Percentiles rank a stretch among this genome's conserved stretches.
Conservation (phyloP, 352 stramenopile genomes). For the Globisporangium yorkense region DNA sequence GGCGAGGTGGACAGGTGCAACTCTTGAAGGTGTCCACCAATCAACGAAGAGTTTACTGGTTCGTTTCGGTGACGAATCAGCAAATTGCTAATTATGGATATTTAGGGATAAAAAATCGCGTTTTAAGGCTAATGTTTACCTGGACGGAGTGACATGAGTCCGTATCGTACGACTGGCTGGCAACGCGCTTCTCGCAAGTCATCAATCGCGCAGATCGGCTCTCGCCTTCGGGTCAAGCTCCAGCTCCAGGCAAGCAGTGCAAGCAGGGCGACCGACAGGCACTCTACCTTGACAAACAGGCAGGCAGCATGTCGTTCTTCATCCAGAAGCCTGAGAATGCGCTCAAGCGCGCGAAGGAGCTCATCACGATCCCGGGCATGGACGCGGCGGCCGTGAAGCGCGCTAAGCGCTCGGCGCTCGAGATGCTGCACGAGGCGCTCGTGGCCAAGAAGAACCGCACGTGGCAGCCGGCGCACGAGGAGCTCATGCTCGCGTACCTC, state of each 20-base stretch:
- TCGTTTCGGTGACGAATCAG: background rate
- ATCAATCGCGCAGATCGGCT: too few species aligned
- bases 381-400: constrained; percentile 65
- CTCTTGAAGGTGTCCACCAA: background rate
- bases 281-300: background rate
- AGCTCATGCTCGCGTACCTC: constrained; percentile 96
- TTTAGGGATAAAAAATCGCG: background rate
- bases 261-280: too few species aligned
- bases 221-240: too few species aligned
- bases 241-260: too few species aligned
- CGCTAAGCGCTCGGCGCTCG: constrained; percentile 75
- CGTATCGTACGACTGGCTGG: too few species aligned
- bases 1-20: background rate
- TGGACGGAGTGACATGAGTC: too few species aligned
- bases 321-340: constrained; percentile 91
- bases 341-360: constrained; percentile 88
- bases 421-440: constrained; percentile 93
- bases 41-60: background rate
- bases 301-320: constrained; percentile 64
- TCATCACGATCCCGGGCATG: constrained; percentile 70
- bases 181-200: too few species aligned
- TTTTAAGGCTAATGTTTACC: too few species aligned
- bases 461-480: constrained; percentile 96
- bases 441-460: constrained; percentile 93
- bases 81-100: background rate